Evolutionary conservation across 1,284 basidiomycete genomes (phyloP), one percentile per base, ranked within the genome.

Genomic region (Tremellales sp.): DNA sequence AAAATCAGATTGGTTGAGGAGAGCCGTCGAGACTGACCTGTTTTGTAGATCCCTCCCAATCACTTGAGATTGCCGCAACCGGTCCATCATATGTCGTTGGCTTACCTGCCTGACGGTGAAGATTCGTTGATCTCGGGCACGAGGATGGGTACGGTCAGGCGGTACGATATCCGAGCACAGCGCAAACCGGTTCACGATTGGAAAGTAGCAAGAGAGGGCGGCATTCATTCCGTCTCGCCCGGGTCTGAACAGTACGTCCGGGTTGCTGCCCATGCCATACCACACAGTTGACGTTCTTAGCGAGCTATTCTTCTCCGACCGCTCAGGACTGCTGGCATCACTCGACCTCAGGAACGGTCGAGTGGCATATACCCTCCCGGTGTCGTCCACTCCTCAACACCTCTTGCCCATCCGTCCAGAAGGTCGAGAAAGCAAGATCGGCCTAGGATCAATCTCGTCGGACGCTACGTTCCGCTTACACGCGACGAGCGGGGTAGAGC

Each of bases 261-360:
- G 10, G 2, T 13, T 41, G 29, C 13, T 44, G 13, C 4, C 23
- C 19, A 19, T 47, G 19, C 21, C 23, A 24, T 37, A 22, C 4
- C 29, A 12, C 13, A 39, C 23, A 15, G 12, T 31, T 41, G 13
- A 45, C 35, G 37, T 15, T 39, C n/a, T 5, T 47, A 91, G 89
- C 63, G 85, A 92, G 68, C 70, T 82, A 1, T 90, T 89, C 64
- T 78, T 86, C 41, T 78, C 85, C 5, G 90, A 93, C 68, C 78
- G 80, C 49, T 83, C 83, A 4, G 82, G 79, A 37, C 82, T 82
- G 60, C 67, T 92, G 1, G 84, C 80, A 46, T 79, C 86, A 0
- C 51, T 92, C 4, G 90, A 93, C 67, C 59, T 85, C 35, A 80
- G 90, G 13, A 89, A 81, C 40, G 89, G 90, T 0, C 75, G 79